Percentiles rank a stretch among this genome's conserved stretches.
Conservation (phyloP, 306 rosid genomes). For the Vigna trinervia region DNA sequence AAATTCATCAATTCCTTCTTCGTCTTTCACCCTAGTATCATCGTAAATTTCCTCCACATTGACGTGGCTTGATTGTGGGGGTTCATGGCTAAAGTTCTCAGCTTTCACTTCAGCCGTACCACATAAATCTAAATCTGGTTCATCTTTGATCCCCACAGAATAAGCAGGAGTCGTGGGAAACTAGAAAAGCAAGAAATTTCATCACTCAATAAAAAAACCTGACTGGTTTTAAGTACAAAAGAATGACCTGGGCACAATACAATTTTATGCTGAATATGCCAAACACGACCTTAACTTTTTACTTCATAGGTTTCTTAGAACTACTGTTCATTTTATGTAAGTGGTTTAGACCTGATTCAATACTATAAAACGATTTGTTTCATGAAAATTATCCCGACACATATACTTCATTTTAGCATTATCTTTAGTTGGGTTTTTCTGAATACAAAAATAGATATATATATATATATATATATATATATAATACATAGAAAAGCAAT, state of each 20-base stretch:
- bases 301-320: conserved; percentile 18
- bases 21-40: conserved; percentile 72
- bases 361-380: no score
- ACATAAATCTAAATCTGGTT: conserved; percentile 35
- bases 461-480: background rate
- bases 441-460: background rate
- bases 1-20: conserved; percentile 55
- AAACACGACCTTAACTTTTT: conserved; percentile 3
- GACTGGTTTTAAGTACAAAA: conserved; percentile 13
- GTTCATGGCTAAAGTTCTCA: conserved; percentile 49
- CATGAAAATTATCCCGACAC: no score
- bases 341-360: no score
- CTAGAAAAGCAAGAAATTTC: conserved; percentile 50
- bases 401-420: no score
- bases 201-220: conserved; percentile 39
- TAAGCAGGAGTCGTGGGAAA: conserved; percentile 39
- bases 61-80: conserved; percentile 50
- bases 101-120: conserved; percentile 57
- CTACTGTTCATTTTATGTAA: conserved; percentile 22
- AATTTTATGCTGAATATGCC: conserved; percentile 8
- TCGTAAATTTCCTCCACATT: conserved; percentile 47
- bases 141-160: conserved; percentile 51
- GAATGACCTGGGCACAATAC: conserved; percentile 5
- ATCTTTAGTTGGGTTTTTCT: no score
- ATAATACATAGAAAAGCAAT: background rate